Conservation (phyloP, 257 asterid species). For the Verbena officinalis region DNA sequence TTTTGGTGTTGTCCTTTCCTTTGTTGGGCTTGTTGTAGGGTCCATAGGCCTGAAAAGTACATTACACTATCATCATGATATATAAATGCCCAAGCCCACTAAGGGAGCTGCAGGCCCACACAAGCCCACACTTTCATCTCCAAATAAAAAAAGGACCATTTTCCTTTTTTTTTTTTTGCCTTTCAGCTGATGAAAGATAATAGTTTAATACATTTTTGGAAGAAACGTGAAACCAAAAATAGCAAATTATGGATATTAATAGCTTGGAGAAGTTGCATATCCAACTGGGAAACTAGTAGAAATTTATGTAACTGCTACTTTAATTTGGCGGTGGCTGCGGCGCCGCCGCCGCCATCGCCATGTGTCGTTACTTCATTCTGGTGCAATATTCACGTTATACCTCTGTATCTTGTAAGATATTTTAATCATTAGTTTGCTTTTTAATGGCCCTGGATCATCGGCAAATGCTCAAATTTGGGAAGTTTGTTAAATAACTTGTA, state of each 20-base stretch:
- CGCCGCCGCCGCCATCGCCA: no score
- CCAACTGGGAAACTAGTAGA: no score
- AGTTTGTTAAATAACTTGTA: slow-evolving; percentile 23
- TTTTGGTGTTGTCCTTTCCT: no score
- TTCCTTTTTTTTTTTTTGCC: no score
- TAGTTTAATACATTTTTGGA: neutral
- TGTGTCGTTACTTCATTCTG: no score
- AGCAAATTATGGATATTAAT: slow-evolving; percentile 21
- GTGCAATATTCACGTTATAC: slow-evolving; percentile 22
- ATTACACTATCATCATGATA: no score
- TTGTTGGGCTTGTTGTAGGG: no score
- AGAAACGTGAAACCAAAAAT: slow-evolving; percentile 20
- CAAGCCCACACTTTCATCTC: neutral
- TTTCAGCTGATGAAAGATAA: slow-evolving; percentile 7
- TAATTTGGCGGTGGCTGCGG: no score
- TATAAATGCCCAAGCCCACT: neutral
- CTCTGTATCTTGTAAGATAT: neutral
- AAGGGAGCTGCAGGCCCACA: neutral
- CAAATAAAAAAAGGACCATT: no score
- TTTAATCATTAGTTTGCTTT: neutral
- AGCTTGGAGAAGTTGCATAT: slow-evolving; percentile 31
- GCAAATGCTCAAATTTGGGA: slow-evolving; percentile 4
- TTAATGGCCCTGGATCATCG: neutral
- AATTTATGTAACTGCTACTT: no score
- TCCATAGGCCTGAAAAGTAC: no score